Evolutionary conservation across 768 basidiomycete genomes (phyloP).

Genomic region (Lactifluus volemus): DNA sequence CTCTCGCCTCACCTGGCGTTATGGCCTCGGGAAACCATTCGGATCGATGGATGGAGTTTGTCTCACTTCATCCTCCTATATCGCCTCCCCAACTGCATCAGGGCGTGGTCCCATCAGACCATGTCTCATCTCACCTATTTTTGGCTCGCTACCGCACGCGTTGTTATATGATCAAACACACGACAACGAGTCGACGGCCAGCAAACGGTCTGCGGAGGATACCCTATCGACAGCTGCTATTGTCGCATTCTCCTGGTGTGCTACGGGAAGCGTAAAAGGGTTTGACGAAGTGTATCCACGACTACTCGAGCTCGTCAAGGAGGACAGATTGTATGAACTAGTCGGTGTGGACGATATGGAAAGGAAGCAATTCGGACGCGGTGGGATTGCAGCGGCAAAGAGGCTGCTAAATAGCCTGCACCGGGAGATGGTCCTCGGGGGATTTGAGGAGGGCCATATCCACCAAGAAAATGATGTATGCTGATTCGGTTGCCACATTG

Average conservation of each 20-base stretch:
- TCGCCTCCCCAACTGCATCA: constrained; percentile 73
- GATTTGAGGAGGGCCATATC: constrained; percentile 88
- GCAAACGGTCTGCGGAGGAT: constrained; percentile 92
- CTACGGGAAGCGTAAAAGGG: constrained; percentile 90
- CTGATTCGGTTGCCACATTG: background rate
- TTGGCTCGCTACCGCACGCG: constrained; percentile 86
- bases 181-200: constrained; percentile 88
- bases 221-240: constrained; percentile 90
- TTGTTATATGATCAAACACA: constrained; percentile 94
- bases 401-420: constrained; percentile 80
- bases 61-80: constrained; percentile 47
- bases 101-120: constrained; percentile 71
- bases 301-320: constrained; percentile 79
- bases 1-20: constrained; percentile 79
- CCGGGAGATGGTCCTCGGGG: constrained; percentile 83
- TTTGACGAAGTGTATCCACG: constrained; percentile 97
- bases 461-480: constrained; percentile 90
- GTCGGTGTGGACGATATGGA: constrained; percentile 35
- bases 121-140: constrained; percentile 68
- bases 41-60: constrained; percentile 95
- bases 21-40: constrained; percentile 89
- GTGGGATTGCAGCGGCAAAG: constrained; percentile 34
- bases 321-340: constrained; percentile 72
- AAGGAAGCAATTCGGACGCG: constrained; percentile 17
- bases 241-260: constrained; percentile 84